phyloP scores from a whole-genome alignment of 192 early-diverging fungal genomes.

The Backusella parvicylindrica region DNA sequence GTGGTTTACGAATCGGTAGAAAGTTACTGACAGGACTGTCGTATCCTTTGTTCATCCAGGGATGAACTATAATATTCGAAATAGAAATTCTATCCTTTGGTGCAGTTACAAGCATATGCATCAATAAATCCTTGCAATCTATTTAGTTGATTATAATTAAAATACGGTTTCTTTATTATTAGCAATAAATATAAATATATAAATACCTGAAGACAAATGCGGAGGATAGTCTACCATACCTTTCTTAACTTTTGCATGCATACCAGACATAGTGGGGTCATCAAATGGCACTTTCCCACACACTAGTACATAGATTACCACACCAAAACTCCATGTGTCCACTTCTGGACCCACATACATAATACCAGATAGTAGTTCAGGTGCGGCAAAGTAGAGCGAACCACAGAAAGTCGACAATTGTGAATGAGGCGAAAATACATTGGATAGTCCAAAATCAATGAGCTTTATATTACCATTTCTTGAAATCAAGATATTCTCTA shows the following conservation, averaged over 20 bases:
- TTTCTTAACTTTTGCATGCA: slow-evolving; percentile 81
- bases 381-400: slow-evolving; percentile 77
- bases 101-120: slow-evolving; percentile 65
- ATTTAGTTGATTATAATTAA: neutral
- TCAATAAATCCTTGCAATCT: slow-evolving; percentile 57
- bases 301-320: slow-evolving; percentile 78
- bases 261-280: slow-evolving; percentile 75
- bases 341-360: slow-evolving; percentile 81
- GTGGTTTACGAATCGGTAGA: slow-evolving; percentile 52
- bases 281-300: slow-evolving; percentile 84
- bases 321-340: slow-evolving; percentile 86
- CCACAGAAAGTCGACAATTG: slow-evolving; percentile 55
- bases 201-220: slow-evolving; percentile 57
- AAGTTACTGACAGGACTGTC: slow-evolving; percentile 57
- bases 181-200: slow-evolving; percentile 23
- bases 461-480: slow-evolving; percentile 69
- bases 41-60: slow-evolving; percentile 73
- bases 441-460: slow-evolving; percentile 87
- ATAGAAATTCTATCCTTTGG: slow-evolving; percentile 64
- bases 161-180: neutral
- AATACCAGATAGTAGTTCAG: slow-evolving; percentile 79
- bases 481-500: slow-evolving; percentile 79
- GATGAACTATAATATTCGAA: slow-evolving; percentile 64
- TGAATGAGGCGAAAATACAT: slow-evolving; percentile 52
- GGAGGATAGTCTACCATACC: slow-evolving; percentile 79